Percentiles rank a stretch among this genome's conserved stretches.
Evolutionary conservation across 805 yeast genomes (phyloP).

Genomic region (Grigorovia transvaalensis): DNA sequence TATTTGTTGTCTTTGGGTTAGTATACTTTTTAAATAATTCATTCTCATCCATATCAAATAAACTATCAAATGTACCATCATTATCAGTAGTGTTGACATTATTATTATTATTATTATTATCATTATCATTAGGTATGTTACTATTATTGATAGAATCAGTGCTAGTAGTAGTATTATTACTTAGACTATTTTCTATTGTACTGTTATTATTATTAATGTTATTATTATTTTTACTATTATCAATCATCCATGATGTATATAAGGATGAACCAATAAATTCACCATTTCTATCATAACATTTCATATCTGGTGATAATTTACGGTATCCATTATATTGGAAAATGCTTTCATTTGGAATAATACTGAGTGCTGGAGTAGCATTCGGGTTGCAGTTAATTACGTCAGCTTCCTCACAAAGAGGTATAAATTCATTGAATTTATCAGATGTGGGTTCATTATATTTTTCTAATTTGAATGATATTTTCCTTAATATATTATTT

Average conservation of each 20-base stretch:
- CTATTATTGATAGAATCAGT: neutral
- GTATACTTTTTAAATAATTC: constrained; percentile 13
- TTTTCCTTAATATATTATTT: constrained; percentile 11
- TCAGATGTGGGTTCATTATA: constrained; percentile 3
- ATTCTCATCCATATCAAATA: constrained; percentile 1
- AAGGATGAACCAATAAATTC: constrained; percentile 26
- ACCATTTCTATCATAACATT: constrained; percentile 27
- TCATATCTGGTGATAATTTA: constrained; percentile 18
- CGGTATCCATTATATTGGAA: constrained; percentile 27
- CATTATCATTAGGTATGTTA: neutral
- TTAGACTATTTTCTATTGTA: neutral
- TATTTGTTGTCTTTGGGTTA: constrained; percentile 3
- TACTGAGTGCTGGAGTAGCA: constrained; percentile 18
- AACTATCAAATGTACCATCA: neutral
- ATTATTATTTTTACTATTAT: neutral
- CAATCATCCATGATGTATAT: constrained; percentile 22
- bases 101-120: neutral
- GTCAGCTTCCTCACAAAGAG: constrained; percentile 13
- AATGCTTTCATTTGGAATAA: constrained; percentile 20
- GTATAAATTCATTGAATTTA: constrained; percentile 7
- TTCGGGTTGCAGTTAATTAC: constrained; percentile 15
- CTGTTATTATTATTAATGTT: neutral
- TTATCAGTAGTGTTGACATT: neutral
- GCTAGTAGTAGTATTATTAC: neutral
- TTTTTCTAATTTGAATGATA: constrained; percentile 18